Evolutionary conservation across 129 eudicot species (phyloP), one percentile per base, ranked within the genome.

Genomic region (Arctium lappa): DNA sequence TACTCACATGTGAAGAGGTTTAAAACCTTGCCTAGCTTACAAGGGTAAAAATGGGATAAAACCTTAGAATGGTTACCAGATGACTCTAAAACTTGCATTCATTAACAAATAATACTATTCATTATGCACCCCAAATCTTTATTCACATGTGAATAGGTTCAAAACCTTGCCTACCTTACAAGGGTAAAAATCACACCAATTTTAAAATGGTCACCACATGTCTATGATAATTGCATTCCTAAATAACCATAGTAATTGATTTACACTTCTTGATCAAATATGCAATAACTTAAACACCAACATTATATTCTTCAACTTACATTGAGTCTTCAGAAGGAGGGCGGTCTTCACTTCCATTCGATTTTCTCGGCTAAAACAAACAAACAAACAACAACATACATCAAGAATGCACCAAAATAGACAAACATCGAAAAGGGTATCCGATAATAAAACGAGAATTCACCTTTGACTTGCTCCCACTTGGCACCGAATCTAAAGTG

Each of bases 311-410:
- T 66, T 69, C 78, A 72, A 87, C 98, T 84, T 88, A 94, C 98
- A 39, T 48, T 32, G 79, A 75, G 70, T 81, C 89, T 44, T 91
- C 92, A 77, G 88, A 74, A 81, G 84, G 78, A 63, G 84, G 68
- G 6, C 65, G 22, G 16, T 79, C 76, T 30, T 75, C 87, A 75
- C 27, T 89, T 89, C 85, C 95, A 81, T 85, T 76, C 29, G 79
- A 30, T 81, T 94, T 94, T 73, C 40, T 77, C 70, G 90, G 79
- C 97, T 94, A 84, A 81, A 46, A 76, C 27, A 77, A 73, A 37
- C 79, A 80, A 66, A 29, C 75, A 76, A 73, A 66, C 78, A 68
- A 66, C 22, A 78, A 16, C 30, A 37, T 42, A 38, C 76, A 76
- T 33, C 34, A 77, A 77, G 83, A 72, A 75, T 18, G 46, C n/a